Evolutionary conservation across 371 early-diverging fungal species (phyloP).

Genomic region (Phascolomyces articulosus): DNA sequence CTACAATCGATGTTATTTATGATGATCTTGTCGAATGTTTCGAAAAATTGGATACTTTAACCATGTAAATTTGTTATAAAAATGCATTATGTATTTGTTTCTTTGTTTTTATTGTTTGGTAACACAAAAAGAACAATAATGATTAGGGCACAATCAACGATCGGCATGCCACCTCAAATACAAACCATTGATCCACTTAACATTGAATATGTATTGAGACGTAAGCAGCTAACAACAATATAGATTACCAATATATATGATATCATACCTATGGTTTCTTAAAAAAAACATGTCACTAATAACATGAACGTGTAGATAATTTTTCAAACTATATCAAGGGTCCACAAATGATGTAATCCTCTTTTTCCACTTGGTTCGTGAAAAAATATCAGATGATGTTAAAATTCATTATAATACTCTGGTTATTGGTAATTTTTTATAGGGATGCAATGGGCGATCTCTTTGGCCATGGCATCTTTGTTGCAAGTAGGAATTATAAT

Average conservation of each 20-base stretch:
- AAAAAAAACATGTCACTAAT: no score
- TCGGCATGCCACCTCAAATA: constrained; percentile 22
- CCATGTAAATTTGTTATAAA: constrained; percentile 13
- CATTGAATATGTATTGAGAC: constrained; percentile 31
- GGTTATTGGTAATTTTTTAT: no score
- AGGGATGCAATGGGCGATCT: constrained; percentile 23
- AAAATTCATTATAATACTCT: no score
- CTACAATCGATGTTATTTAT: constrained; percentile 20
- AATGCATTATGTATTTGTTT: neutral
- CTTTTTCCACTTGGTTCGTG: neutral
- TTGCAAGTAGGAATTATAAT: constrained; percentile 35
- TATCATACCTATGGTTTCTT: no score
- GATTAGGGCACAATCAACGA: constrained; percentile 16
- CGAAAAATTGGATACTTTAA: constrained; percentile 15
- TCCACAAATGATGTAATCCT: constrained; percentile 22
- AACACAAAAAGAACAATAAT: neutral
- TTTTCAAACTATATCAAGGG: constrained; percentile 43
- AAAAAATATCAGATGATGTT: no score
- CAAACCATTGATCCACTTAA: constrained; percentile 27
- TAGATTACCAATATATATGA: no score
- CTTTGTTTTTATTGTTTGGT: neutral
- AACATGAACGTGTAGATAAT: constrained; percentile 33
- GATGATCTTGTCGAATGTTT: constrained; percentile 26
- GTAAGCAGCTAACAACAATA: constrained; percentile 1
- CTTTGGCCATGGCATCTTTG: constrained; percentile 46